phyloP scores from a whole-genome alignment of 805 yeast species.

The Hanseniaspora pseudoguilliermondii region DNA sequence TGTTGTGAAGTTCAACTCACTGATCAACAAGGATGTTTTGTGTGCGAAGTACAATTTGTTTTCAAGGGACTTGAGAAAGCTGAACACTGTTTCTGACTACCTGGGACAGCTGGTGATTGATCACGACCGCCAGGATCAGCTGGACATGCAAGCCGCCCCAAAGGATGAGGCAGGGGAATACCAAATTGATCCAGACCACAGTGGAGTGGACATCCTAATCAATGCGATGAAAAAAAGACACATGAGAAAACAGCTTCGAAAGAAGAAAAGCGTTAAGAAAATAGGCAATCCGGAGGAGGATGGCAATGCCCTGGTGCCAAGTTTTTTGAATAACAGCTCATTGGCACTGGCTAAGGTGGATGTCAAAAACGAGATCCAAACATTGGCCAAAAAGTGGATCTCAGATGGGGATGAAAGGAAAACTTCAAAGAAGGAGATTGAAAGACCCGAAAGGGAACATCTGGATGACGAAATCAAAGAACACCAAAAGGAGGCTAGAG shows the following conservation, averaged over 20 bases:
- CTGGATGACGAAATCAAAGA: neutral
- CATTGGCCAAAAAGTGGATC: neutral
- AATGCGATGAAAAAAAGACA: neutral
- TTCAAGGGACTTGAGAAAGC: constrained; percentile 13
- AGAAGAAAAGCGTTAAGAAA: constrained; percentile 20
- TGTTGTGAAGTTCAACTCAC: constrained; percentile 9
- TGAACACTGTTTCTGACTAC: constrained; percentile 10
- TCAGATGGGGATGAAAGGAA: constrained; percentile 5
- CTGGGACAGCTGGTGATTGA: constrained; percentile 6
- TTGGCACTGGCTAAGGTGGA: neutral
- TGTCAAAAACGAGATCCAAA: neutral
- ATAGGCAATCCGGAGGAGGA: neutral
- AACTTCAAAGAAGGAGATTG: constrained; percentile 20
- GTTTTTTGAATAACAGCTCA: constrained; percentile 23
- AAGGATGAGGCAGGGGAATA: neutral
- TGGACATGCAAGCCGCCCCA: neutral
- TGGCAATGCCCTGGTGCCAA: constrained; percentile 47
- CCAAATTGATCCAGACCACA: constrained; percentile 4
- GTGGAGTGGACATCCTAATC: constrained; percentile 9
- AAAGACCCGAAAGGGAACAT: constrained; percentile 12
- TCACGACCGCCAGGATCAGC: neutral
- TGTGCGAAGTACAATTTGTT: constrained; percentile 9
- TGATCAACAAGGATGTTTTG: constrained; percentile 8
- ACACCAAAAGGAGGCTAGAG: neutral
- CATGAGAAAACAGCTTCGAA: neutral